Conservation (phyloP, 106 monocot species). For the Ottelia alismoides region DNA sequence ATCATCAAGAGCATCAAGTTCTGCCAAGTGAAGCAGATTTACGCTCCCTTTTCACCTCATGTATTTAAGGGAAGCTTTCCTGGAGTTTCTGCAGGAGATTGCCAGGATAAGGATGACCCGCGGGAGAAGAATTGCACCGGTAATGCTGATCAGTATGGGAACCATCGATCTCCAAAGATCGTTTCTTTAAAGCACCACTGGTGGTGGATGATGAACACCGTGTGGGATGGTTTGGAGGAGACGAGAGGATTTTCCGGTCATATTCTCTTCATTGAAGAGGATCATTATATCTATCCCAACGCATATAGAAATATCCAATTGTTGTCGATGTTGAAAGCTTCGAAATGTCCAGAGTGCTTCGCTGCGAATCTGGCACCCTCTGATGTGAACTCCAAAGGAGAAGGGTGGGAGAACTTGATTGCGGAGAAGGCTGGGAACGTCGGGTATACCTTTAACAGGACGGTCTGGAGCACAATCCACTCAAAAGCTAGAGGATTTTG, state of each 20-base stretch:
- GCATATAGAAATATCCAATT: conserved; percentile 76
- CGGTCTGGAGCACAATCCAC: conserved; percentile 86
- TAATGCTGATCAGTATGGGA: conserved; percentile 75
- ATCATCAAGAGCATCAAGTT: conserved; percentile 59
- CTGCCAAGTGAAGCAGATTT: conserved; percentile 94
- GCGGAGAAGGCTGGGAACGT: conserved; percentile 92
- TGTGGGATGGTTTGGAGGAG: conserved; percentile 90
- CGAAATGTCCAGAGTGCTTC: conserved; percentile 66
- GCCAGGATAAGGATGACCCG: conserved; percentile 44
- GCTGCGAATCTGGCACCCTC: conserved; percentile 84
- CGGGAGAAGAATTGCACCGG: conserved; percentile 46
- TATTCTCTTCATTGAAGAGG: conserved; percentile 93
- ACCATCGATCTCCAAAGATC: conserved; percentile 78
- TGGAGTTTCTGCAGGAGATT: conserved; percentile 59
- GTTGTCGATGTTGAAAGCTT: conserved; percentile 41
- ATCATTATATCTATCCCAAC: conserved; percentile 90
- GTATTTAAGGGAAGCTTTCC: conserved; percentile 65
- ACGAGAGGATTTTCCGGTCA: conserved; percentile 42
- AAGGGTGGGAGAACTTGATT: conserved; percentile 49
- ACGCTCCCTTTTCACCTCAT: conserved; percentile 87
- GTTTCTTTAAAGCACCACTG: conserved; percentile 97
- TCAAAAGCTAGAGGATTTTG: conserved; percentile 83
- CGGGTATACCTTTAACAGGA: conserved; percentile 84
- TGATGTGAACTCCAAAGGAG: conserved; percentile 73
- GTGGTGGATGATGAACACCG: conserved; percentile 99